These are phyloP conservation scores for Trichoderma sp. DNA, from an alignment of 2,329 filamentous ascomycete species.

Conservation along the genomic window DNA sequence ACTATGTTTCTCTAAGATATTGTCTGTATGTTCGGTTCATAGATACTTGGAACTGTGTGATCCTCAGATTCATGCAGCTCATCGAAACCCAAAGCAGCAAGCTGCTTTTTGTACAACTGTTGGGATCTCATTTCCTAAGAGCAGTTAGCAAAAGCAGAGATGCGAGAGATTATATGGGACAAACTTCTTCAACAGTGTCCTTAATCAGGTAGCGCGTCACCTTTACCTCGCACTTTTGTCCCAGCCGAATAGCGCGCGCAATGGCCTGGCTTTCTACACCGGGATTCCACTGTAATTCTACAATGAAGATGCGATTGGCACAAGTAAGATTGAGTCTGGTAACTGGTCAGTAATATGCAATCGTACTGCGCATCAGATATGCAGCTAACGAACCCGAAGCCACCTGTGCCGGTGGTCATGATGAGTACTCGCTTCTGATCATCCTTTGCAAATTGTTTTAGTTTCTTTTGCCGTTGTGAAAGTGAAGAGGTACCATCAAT, in stretches of 20 bases:
- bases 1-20: not conserved
- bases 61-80: not conserved
- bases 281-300: slow-evolving; percentile 59
- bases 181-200: slow-evolving; percentile 47
- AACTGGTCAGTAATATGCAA: not conserved
- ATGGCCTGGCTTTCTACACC: slow-evolving; percentile 55
- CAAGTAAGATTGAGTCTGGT: slow-evolving; percentile 50
- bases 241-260: slow-evolving; percentile 49
- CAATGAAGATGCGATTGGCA: slow-evolving; percentile 51
- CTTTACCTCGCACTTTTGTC: slow-evolving; percentile 46
- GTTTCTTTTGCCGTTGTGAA: slow-evolving; percentile 39
- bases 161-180: not conserved
- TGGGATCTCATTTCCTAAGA: slow-evolving; percentile 5
- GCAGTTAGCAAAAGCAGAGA: not conserved
- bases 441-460: slow-evolving; percentile 42
- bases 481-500: slow-evolving; percentile 49
- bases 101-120: slow-evolving; percentile 4
- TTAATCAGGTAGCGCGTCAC: slow-evolving; percentile 50
- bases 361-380: not conserved
- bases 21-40: not conserved
- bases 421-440: slow-evolving; percentile 32
- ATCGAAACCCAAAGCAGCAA: not conserved
- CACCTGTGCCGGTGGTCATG: slow-evolving; percentile 56
- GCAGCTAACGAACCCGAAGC: slow-evolving; percentile 44
- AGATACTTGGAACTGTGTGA: not conserved